Evolutionary conservation across 257 asterid genomes (phyloP).

Genomic region (Rehmannia glutinosa): DNA sequence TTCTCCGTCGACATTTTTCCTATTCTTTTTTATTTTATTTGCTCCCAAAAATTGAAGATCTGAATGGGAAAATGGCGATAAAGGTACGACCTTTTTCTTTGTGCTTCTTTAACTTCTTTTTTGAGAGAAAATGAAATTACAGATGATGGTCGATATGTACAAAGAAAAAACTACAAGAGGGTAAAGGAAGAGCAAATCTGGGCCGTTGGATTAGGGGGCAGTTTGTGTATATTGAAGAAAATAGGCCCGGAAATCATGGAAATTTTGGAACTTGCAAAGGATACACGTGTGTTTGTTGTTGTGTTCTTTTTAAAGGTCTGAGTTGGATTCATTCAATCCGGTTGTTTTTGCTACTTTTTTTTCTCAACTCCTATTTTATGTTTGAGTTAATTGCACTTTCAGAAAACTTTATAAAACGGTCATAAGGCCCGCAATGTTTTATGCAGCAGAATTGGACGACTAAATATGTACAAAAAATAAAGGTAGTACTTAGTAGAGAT

Average conservation of each 20-base stretch:
- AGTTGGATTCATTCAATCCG: constrained; percentile 9
- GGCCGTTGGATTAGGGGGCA: constrained; percentile 26
- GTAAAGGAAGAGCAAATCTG: not conserved
- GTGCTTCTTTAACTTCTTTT: not conserved
- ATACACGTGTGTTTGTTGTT: constrained; percentile 1
- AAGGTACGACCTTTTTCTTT: not conserved
- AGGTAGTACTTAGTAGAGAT: too few relatives aligned
- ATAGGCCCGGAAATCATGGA: constrained; percentile 21
- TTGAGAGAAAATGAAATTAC: constrained; percentile 3
- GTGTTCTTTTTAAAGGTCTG: not conserved
- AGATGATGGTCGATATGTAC: constrained; percentile 2
- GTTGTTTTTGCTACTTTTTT: too few relatives aligned
- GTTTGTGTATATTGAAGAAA: constrained; percentile 13
- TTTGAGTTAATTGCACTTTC: too few relatives aligned
- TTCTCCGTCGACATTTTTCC: constrained; percentile 55
- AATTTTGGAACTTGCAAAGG: not conserved
- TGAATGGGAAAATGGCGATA: not conserved
- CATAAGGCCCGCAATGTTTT: too few relatives aligned
- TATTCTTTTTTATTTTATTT: not conserved
- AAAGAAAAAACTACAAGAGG: not conserved
- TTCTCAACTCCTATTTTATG: too few relatives aligned
- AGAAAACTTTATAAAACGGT: too few relatives aligned
- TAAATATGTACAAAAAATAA: too few relatives aligned
- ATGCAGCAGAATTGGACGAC: too few relatives aligned
- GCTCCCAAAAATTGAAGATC: not conserved